These are phyloP conservation scores for Populus pruinosa DNA, from an alignment of 345 rosid genomes.

Conservation along the genomic window DNA sequence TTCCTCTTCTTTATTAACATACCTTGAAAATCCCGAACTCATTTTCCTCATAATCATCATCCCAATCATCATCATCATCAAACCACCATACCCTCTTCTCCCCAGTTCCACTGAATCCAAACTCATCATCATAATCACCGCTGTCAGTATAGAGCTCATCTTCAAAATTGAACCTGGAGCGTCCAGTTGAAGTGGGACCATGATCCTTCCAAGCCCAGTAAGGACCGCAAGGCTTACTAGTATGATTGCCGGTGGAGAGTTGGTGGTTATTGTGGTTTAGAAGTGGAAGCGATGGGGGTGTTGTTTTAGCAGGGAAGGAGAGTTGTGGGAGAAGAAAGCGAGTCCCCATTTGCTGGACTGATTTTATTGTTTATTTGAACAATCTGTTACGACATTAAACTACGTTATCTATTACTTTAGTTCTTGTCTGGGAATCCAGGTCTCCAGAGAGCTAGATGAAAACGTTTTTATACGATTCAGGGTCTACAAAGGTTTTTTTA, in stretches of 20 bases:
- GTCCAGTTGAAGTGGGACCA: background rate
- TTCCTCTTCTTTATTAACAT: background rate
- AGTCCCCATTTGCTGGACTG: background rate
- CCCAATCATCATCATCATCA: conserved; percentile 14
- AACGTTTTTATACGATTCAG: too few relatives aligned
- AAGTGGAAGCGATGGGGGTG: conserved; percentile 9
- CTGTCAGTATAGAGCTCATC: conserved; percentile 17
- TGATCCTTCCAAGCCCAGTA: background rate
- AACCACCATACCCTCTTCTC: conserved; percentile 30
- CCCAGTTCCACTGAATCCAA: conserved; percentile 14
- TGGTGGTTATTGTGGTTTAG: background rate
- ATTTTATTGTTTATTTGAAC: too few relatives aligned
- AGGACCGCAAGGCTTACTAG: background rate
- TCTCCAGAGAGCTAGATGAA: too few relatives aligned
- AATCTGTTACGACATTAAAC: too few relatives aligned
- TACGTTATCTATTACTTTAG: too few relatives aligned
- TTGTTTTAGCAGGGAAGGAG: background rate
- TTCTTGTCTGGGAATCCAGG: too few relatives aligned
- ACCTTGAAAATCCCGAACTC: conserved; percentile 71
- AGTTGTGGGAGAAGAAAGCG: background rate
- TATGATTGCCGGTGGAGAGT: background rate
- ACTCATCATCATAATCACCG: conserved; percentile 22
- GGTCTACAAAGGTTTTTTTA: too few relatives aligned
- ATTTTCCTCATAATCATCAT: conserved; percentile 35
- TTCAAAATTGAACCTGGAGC: conserved; percentile 13